Base-by-base conservation (phyloP, 106 monocot genomes). In the Allium fistulosum region DNA sequence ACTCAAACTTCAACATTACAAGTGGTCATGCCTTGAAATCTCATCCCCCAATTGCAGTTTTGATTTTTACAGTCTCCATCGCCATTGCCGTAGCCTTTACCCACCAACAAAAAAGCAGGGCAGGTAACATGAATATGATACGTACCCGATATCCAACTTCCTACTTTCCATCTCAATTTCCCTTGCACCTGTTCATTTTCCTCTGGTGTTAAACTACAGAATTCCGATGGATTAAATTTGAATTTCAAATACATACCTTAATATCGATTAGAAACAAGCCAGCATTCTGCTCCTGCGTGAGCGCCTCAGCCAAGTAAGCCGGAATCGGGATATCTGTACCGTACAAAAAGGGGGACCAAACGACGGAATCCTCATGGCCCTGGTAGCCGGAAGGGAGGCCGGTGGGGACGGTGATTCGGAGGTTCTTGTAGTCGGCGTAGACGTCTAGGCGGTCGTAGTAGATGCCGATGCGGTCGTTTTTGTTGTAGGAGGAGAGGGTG, bases 151-250 rank as follows among this genome's bases (percentile, higher is more conserved):
- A 73, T 65, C 85, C 84, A 89, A 52, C 63, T 73, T 10, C 88
- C 88, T 10, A 89, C 88, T 67, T 82, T 89, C 88, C 88, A 89
- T 58, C 82, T 22, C 61, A 89, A 37, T 37, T 45, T 45, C 7
- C 88, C 88, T 7, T 71, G 37, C 37, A 37, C 37, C 37, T 37
- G 37, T 5, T 22, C 37, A 37, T 37, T 37, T 37, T 37, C 4
- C 0, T 37, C 5, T 37, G 2, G 37, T 37, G 2, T 37, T 37
- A 37, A 37, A 37, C 37, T 2, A 37, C 37, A 37, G 4, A 37
- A 37, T 5, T 37, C 37, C 37, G 37, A 37, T 37, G 1, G 37
- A 4, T 37, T 5, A 37, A 37, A 37, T 37, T 37, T 5, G 5
- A 37, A 37, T 37, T 37, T 37, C 37, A 37, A 37, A 37, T 37